Evolutionary conservation across 2,329 filamentous ascomycete genomes (phyloP), one percentile per base, ranked within the genome.

Genomic region (Falciphora oryzae): DNA sequence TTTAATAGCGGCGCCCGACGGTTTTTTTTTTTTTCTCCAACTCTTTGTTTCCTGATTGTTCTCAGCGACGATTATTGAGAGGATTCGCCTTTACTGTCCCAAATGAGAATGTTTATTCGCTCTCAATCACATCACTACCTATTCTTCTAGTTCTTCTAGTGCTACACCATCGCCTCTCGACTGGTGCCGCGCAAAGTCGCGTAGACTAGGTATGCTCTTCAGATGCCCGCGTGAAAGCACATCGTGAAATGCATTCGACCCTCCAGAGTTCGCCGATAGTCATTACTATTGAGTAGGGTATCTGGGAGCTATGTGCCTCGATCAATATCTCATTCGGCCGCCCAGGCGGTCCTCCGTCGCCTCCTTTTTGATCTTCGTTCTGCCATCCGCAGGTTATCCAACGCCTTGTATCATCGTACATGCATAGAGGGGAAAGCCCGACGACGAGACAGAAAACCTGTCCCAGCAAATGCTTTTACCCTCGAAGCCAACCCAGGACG

Each of bases 241-340:
- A 35, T 13, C 32, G 10, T 11, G 32, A 35, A 35, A 14, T 38
- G 56, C 56, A n/a, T 53, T n/a, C 3, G 18, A n/a, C 7, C 2
- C 18, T 44, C 31, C 31, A 18, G 14, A 18, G 35, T 16, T 28
- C 25, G n/a, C 57, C 13, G 14, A 58, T 11, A 58, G 27, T 58
- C n/a, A 16, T 28, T 28, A 22, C 25, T 58, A 14, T 29, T 58
- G 57, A 58, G 57, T 58, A 28, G 57, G 57, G 57, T 58, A 58
- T 58, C 6, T 58, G 22, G 18, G 44, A 53, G 44, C 22, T 53
- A 53, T 53, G 44, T 53, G 16, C 18, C 44, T 11, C 8, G 18
- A 13, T n/a, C 44, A 53, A 53, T 53, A n/a, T 53, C 8, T 53
- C 22, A 53, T n/a, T 53, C 11, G 38, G 18, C 44, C 44, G 18